Percentiles rank a stretch among this genome's conserved stretches.
These are phyloP conservation scores for Colletotrichum gloeosporioides DNA, from an alignment of 2,329 filamentous ascomycete species.

Conservation along the genomic window DNA sequence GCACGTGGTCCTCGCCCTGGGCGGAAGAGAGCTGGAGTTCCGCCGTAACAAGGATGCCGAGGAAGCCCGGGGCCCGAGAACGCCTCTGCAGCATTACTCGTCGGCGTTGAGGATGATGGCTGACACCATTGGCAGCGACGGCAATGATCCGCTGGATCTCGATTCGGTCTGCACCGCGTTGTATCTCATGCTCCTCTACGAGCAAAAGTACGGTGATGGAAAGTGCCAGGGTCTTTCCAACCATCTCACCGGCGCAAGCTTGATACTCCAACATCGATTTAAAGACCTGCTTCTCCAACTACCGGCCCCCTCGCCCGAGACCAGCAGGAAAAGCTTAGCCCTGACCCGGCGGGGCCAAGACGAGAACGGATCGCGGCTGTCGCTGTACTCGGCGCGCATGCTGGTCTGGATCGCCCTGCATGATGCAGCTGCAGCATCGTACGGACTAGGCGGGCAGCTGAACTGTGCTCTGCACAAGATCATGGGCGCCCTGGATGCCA, in stretches of 20 bases:
- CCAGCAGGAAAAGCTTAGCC: constrained; percentile 14
- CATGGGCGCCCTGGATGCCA: background rate
- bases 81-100: constrained; percentile 34
- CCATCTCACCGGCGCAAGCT: constrained; percentile 35
- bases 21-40: constrained; percentile 34
- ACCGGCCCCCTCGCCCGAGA: constrained; percentile 7
- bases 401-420: constrained; percentile 36
- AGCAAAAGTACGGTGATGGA: constrained; percentile 41
- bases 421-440: constrained; percentile 34
- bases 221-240: constrained; percentile 32
- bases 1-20: constrained; percentile 39
- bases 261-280: constrained; percentile 32
- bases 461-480: constrained; percentile 29
- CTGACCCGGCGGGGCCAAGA: background rate
- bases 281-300: constrained; percentile 12
- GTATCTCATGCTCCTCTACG: constrained; percentile 41
- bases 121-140: constrained; percentile 28
- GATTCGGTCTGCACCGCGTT: constrained; percentile 34
- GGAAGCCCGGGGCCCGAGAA: constrained; percentile 3
- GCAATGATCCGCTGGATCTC: constrained; percentile 27
- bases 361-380: constrained; percentile 22
- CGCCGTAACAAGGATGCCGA: constrained; percentile 22
- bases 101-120: constrained; percentile 35
- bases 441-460: constrained; percentile 36
- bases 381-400: constrained; percentile 36